Base-by-base conservation (phyloP, 2,329 filamentous ascomycete species). In the Penicillium janthinellum region DNA sequence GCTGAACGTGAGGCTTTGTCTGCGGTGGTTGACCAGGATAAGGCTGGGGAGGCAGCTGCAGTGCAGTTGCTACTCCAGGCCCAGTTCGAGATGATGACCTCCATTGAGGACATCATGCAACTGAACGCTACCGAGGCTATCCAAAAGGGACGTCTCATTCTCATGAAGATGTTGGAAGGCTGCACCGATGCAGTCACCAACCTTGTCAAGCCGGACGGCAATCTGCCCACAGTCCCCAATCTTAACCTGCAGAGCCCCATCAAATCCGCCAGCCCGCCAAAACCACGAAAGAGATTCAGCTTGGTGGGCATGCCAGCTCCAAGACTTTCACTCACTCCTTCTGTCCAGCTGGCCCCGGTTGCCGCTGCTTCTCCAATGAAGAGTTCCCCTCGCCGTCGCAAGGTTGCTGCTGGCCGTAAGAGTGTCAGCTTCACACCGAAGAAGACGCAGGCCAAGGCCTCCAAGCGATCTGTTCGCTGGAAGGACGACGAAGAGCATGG, bases 11-110 rank as follows among this genome's bases (percentile, higher is more conserved):
- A 98, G 62, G 86, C 90, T 1, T 86, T 94, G 64, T 80, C 84
- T 12, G 88, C 91, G 54, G 86, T 97, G 20, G 76, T 92, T 11
- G 92, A 98, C 56, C 88, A 95, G 69, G 93, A 98, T 63, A 94
- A 89, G 77, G 83, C 84, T 28, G 90, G 89, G 12, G 92, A 97
- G 72, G 86, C 88, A 20, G 86, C 85, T 17, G 86, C 90, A 65
- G 83, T 96, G 70, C 93, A 97, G 75, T 85, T 91, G 52, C 83
- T 99, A 56, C 84, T 98, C 11, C 89, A 90, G 55, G 91, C 94
- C 12, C 94, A 98, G 70, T 96, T 99, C 67, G 93, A 97, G 70
- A 94, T 93, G 2, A 85, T 98, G 61, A 83, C 91, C 4, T 91
- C 92, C 0, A 85, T 99, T 56, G 87, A 89, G 56, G 90, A 91